Percentiles rank a stretch among this genome's conserved stretches.
Evolutionary conservation across 2,329 filamentous ascomycete genomes (phyloP).

Genomic region (Penicillium aurantiogriseum): DNA sequence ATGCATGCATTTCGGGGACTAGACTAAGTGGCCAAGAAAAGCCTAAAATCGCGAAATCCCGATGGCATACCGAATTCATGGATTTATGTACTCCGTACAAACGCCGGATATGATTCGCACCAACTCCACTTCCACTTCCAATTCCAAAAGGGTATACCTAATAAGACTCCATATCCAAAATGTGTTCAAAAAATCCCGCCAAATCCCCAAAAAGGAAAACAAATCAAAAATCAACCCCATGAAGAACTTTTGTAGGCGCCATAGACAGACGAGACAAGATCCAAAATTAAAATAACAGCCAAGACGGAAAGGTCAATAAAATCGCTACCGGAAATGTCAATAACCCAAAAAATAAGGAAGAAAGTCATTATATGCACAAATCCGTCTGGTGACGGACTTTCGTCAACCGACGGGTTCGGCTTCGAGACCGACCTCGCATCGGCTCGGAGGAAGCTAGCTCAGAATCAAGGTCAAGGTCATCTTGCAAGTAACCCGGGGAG

Average conservation of each 20-base stretch:
- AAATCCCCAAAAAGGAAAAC: background rate
- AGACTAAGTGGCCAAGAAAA: background rate
- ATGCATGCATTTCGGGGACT: background rate
- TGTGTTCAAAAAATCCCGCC: constrained; percentile 4
- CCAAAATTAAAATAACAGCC: background rate
- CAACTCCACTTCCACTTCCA: constrained; percentile 9
- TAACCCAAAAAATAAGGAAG: constrained; percentile 11
- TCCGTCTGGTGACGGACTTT: constrained; percentile 17
- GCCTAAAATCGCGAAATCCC: background rate
- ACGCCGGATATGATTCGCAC: constrained; percentile 10
- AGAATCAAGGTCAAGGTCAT: background rate
- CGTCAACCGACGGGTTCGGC: constrained; percentile 21
- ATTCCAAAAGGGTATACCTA: constrained; percentile 23
- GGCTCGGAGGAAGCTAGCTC: constrained; percentile 10
- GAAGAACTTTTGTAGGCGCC: constrained; percentile 8
- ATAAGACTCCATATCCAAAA: constrained; percentile 9
- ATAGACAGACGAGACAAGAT: background rate
- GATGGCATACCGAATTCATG: background rate
- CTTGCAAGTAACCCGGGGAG: constrained; percentile 16
- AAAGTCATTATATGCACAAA: constrained; percentile 17
- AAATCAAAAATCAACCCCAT: background rate
- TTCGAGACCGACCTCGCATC: constrained; percentile 26
- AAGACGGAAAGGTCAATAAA: background rate
- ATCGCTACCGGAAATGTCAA: constrained; percentile 4
- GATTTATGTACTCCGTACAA: constrained; percentile 9